Evolutionary conservation across 495 filamentous ascomycete species (phyloP), one percentile per base, ranked within the genome.

Genomic region (Bryoglossum gracile): DNA sequence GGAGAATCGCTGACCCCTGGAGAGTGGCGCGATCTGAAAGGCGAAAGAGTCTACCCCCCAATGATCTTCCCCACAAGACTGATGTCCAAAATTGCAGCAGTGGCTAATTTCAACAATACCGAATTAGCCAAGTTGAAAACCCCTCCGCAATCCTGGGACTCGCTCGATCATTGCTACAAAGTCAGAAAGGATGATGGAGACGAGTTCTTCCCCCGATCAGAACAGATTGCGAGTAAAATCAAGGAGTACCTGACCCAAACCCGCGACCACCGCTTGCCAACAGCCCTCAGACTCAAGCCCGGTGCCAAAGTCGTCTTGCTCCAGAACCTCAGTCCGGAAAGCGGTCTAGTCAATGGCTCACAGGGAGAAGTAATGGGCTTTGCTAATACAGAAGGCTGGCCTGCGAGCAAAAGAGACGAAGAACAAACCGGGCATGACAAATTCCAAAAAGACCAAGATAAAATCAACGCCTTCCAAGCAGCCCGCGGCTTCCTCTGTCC

Each of bases 281-380:
- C 37, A 3, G 8, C 42, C 0, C 21, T 72, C n/a, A 34, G 57
- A 21, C 57, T 77, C 8, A 75, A 74, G 49, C 28, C 62, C 14
- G 60, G 60, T 1, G 68, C 71, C 52, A 62, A 64, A 38, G 73
- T 78, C 28, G 63, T 75, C 21, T 60, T 77, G 2, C 60, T 75
- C 8, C 52, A 59, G 9, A 78, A 78, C 48, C 56, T 75, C 2
- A 60, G 64, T 25, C 21, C 58, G 13, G 5, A 32, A 1, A 13
- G 25, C 0, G 62, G 65, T 1, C 65, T 78, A 3, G 71, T 73
- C 4, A 78, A 78, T 43, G 75, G 75, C 11, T 69, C 68, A 8
- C 74, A 73, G 50, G 75, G 75, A 3, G 47, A 60, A 5, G 64
- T 78, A 16, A 43, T 64, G 18, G 64, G 64, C 0, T 78, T 75